A percentile compares a stretch with the other conserved stretches of the same genome.
These are phyloP conservation scores for Drosera spatulata DNA, from an alignment of 179 eudicot species.

Conservation along the genomic window DNA sequence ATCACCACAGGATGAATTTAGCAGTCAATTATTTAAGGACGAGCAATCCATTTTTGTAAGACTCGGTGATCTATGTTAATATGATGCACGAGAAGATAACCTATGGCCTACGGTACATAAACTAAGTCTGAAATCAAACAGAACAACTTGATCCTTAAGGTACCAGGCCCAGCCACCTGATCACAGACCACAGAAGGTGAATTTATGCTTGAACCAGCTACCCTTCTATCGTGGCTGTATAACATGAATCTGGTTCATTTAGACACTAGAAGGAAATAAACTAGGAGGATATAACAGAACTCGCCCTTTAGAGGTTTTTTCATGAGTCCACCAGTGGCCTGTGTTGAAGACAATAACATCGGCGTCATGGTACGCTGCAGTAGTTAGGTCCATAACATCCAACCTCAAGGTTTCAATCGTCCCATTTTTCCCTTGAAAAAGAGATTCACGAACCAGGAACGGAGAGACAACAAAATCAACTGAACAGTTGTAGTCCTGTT, in stretches of 20 bases:
- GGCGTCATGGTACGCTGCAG: constrained; percentile 70
- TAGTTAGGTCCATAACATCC: constrained; percentile 66
- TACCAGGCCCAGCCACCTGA: too few relatives aligned
- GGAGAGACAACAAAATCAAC: constrained; percentile 74
- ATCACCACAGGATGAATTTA: not conserved
- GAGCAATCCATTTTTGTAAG: not conserved
- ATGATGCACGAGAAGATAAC: not conserved
- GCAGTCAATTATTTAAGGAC: not conserved
- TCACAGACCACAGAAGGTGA: too few relatives aligned
- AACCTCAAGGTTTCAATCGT: constrained; percentile 54
- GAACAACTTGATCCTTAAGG: too few relatives aligned
- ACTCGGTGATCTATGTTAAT: not conserved
- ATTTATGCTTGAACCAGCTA: too few relatives aligned
- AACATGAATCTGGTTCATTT: not conserved
- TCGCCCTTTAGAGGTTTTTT: constrained; percentile 81
- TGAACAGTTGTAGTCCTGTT: constrained; percentile 71
- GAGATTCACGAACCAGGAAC: constrained; percentile 62
- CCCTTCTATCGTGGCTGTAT: not conserved
- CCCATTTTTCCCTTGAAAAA: constrained; percentile 29
- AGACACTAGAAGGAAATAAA: not conserved
- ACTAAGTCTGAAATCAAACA: too few relatives aligned
- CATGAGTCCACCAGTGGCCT: constrained; percentile 99
- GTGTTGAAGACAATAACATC: constrained; percentile 81
- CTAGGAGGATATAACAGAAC: not conserved
- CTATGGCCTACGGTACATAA: too few relatives aligned